These are phyloP conservation scores for Venturia carpophila DNA, from an alignment of 2,329 filamentous ascomycete genomes.

Conservation along the genomic window DNA sequence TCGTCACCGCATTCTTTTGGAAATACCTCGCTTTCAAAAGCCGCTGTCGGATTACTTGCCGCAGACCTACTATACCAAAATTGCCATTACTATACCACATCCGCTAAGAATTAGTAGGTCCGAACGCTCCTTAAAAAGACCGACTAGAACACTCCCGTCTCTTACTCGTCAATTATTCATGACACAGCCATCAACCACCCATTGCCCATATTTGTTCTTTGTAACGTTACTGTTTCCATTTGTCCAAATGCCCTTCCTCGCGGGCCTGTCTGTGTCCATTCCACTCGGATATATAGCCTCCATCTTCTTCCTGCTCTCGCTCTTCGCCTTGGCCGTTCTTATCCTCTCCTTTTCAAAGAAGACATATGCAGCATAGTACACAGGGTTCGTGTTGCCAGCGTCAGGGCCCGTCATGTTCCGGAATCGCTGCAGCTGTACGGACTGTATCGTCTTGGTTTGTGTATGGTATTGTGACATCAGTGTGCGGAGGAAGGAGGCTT, in stretches of 20 bases:
- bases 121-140: background rate
- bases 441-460: slow-evolving; percentile 32
- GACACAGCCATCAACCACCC: background rate
- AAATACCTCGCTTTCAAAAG: background rate
- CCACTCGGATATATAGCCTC: slow-evolving; percentile 14
- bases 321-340: slow-evolving; percentile 34
- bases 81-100: background rate
- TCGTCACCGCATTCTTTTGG: background rate
- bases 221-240: slow-evolving; percentile 1
- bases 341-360: slow-evolving; percentile 52
- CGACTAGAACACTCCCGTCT: background rate
- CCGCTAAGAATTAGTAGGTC: no score
- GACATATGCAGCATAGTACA: slow-evolving; percentile 50
- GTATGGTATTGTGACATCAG: slow-evolving; percentile 38
- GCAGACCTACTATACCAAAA: background rate
- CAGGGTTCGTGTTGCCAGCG: slow-evolving; percentile 41
- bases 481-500: slow-evolving; percentile 46
- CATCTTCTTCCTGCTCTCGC: slow-evolving; percentile 15
- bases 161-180: background rate
- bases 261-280: slow-evolving; percentile 3
- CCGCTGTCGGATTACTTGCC: background rate
- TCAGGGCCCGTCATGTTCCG: slow-evolving; percentile 42
- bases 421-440: slow-evolving; percentile 43
- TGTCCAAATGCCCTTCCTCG: slow-evolving; percentile 1
- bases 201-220: slow-evolving; percentile 1